Percentiles rank a stretch among this genome's conserved stretches.
Conservation (phyloP, 2,329 filamentous ascomycete genomes). For the Leptoxyphium fumago region DNA sequence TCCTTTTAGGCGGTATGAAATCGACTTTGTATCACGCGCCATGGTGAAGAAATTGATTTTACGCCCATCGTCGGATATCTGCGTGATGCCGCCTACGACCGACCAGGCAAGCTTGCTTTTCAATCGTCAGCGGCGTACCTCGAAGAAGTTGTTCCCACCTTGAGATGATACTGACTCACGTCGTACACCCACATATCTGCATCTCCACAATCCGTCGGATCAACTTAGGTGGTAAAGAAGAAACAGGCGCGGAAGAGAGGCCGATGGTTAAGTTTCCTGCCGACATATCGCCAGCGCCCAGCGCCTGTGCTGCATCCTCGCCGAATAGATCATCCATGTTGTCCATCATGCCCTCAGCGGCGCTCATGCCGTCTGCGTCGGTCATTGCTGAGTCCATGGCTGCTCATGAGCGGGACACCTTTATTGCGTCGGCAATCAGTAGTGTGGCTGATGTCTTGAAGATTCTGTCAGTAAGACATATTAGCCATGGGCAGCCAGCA, state of each 20-base stretch:
- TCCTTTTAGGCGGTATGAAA: slow-evolving; percentile 61
- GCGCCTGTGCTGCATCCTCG: slow-evolving; percentile 30
- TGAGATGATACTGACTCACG: slow-evolving; percentile 41
- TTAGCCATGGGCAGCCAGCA: too few species aligned
- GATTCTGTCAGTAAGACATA: too few species aligned
- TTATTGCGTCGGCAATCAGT: too few species aligned
- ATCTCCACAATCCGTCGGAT: slow-evolving; percentile 63
- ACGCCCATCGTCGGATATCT: slow-evolving; percentile 57
- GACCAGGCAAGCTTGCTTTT: slow-evolving; percentile 74
- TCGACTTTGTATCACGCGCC: slow-evolving; percentile 51
- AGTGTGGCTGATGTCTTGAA: too few species aligned
- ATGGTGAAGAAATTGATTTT: slow-evolving; percentile 60
- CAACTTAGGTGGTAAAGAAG: slow-evolving; percentile 43
- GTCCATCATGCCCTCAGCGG: slow-evolving; percentile 35
- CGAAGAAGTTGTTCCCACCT: too few species aligned
- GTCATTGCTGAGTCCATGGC: slow-evolving; percentile 4
- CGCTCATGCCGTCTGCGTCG: slow-evolving; percentile 2
- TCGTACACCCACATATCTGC: slow-evolving; percentile 60
- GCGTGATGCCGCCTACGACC: slow-evolving; percentile 70
- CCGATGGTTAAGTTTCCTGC: slow-evolving; percentile 8
- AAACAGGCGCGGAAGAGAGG: slow-evolving; percentile 35
- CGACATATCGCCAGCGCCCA: slow-evolving; percentile 26
- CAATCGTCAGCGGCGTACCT: neutral
- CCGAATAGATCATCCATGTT: slow-evolving; percentile 62
- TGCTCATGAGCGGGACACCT: too few species aligned